These are phyloP conservation scores for Pseudogymnoascus sp. DNA, from an alignment of 2,329 filamentous ascomycete species.

Conservation along the genomic window DNA sequence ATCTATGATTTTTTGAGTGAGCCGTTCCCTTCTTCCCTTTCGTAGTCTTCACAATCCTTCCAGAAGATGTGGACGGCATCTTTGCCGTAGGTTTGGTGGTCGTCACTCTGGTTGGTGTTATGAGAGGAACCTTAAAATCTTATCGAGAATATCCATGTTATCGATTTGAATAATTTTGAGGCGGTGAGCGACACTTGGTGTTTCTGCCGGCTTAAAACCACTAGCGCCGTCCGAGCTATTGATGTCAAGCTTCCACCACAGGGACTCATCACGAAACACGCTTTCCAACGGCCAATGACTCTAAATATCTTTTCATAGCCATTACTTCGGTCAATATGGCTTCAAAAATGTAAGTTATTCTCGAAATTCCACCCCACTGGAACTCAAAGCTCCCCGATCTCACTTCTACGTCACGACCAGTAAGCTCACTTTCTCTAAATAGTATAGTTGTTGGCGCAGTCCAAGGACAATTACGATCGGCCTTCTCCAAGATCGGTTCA, in stretches of 20 bases:
- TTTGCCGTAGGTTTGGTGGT: slow-evolving; percentile 27
- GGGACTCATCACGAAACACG: neutral
- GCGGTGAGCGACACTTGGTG: neutral
- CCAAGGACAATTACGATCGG: slow-evolving; percentile 67
- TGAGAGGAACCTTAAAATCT: slow-evolving; percentile 8
- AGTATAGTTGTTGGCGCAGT: slow-evolving; percentile 66
- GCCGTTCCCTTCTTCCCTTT: slow-evolving; percentile 65
- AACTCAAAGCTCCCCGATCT: slow-evolving; percentile 2
- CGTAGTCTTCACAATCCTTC: slow-evolving; percentile 60
- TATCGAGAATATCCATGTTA: slow-evolving; percentile 10
- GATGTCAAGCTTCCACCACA: neutral
- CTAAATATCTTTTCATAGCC: neutral
- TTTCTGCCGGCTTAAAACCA: slow-evolving; percentile 7
- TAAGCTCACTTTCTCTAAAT: neutral
- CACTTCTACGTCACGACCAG: slow-evolving; percentile 20
- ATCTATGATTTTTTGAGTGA: slow-evolving; percentile 78
- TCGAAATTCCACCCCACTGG: neutral
- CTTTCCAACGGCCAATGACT: neutral
- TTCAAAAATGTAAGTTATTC: slow-evolving; percentile 45
- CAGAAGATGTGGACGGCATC: slow-evolving; percentile 57
- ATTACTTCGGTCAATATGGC: slow-evolving; percentile 36
- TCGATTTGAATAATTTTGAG: slow-evolving; percentile 8
- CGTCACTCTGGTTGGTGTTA: slow-evolving; percentile 7
- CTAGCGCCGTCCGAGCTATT: neutral
- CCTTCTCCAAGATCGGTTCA: slow-evolving; percentile 71